These are phyloP conservation scores for Fusarium coicis DNA, from an alignment of 2,329 filamentous ascomycete genomes.

Conservation along the genomic window DNA sequence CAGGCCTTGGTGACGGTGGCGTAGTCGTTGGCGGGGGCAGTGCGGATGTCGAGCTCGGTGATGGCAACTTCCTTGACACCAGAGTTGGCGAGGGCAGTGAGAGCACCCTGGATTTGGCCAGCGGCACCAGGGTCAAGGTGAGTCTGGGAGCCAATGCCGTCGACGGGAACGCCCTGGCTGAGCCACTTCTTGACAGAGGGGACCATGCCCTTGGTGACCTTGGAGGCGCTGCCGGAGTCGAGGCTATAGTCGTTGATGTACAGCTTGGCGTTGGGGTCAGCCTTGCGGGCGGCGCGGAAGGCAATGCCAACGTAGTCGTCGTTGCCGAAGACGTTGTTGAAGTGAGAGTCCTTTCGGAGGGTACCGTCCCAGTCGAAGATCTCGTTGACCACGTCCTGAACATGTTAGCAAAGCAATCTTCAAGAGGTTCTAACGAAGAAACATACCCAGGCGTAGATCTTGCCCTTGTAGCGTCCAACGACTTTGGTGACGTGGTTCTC, in stretches of 20 bases:
- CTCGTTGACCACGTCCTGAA: slow-evolving; percentile 70
- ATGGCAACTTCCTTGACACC: slow-evolving; percentile 69
- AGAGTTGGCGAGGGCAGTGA: slow-evolving; percentile 63
- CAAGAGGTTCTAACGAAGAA: accelerated
- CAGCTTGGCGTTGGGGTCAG: slow-evolving; percentile 74
- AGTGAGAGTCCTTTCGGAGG: slow-evolving; percentile 67
- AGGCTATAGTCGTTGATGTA: slow-evolving; percentile 83
- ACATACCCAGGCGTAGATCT: slow-evolving; percentile 54
- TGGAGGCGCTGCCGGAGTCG: slow-evolving; percentile 67
- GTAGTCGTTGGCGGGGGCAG: slow-evolving; percentile 67
- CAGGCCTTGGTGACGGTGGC: slow-evolving; percentile 68
- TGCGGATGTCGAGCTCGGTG: slow-evolving; percentile 75
- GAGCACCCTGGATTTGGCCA: slow-evolving; percentile 57
- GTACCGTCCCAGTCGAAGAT: slow-evolving; percentile 71
- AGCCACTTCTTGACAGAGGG: slow-evolving; percentile 72
- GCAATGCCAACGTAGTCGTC: slow-evolving; percentile 77
- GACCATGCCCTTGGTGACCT: slow-evolving; percentile 67
- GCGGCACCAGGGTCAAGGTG: slow-evolving; percentile 55
- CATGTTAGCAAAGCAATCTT: slow-evolving; percentile 36
- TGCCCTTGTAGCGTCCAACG: slow-evolving; percentile 69
- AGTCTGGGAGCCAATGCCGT: slow-evolving; percentile 67
- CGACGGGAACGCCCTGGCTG: slow-evolving; percentile 61
- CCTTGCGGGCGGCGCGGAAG: slow-evolving; percentile 73
- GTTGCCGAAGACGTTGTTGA: slow-evolving; percentile 74
- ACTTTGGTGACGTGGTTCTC: slow-evolving; percentile 69